Evolutionary conservation across 2,329 filamentous ascomycete species (phyloP), one percentile per base, ranked within the genome.

Genomic region (Ophiosphaerella narmari): DNA sequence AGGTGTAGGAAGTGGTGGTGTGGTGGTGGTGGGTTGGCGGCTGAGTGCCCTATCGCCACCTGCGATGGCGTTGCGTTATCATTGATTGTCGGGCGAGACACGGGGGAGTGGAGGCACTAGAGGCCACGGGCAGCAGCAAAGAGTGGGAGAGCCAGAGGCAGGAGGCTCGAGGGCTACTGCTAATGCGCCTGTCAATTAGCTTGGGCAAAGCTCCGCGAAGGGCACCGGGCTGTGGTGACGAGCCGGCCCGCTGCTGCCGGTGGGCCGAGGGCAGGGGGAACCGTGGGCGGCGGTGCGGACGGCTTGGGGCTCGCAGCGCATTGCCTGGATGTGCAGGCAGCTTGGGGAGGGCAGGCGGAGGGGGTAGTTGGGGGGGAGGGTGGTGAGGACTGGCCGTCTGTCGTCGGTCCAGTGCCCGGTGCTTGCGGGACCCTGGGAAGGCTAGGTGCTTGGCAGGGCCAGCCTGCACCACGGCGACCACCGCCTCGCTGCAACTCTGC

Each of bases 261-360:
- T 29, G 49, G 21, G 29, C 35, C 43, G 40, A 47, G 39, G 42
- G 1, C 4, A 29, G 7, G 39, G 47, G 36, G n/a, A 18, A 47
- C 29, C 29, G 39, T 41, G 35, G 50, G 43, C 48, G 52, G 54
- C 52, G 51, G 39, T 52, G 57, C 39, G 50, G 48, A 44, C 46
- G 46, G 49, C 39, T 31, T 43, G 53, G 44, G 52, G 54, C 60
- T 60, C 58, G 62, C 63, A 64, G 64, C 52, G 57, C 57, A 60
- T 43, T 21, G 57, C 57, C 57, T 46, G 42, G 42, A 47, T 39
- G 47, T 39, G 48, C 38, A 48, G 43, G 46, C 39, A 50, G 47
- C 36, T 32, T 39, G 24, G 48, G 29, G 45, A 13, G 39, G 41
- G 46, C 40, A 26, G 42, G 48, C 46, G 43, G 52, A 41, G 40